A percentile compares a stretch with the other conserved stretches of the same genome.
These are phyloP conservation scores for Trichoderma afroharzianum DNA, from an alignment of 2,329 filamentous ascomycete species.

Conservation along the genomic window DNA sequence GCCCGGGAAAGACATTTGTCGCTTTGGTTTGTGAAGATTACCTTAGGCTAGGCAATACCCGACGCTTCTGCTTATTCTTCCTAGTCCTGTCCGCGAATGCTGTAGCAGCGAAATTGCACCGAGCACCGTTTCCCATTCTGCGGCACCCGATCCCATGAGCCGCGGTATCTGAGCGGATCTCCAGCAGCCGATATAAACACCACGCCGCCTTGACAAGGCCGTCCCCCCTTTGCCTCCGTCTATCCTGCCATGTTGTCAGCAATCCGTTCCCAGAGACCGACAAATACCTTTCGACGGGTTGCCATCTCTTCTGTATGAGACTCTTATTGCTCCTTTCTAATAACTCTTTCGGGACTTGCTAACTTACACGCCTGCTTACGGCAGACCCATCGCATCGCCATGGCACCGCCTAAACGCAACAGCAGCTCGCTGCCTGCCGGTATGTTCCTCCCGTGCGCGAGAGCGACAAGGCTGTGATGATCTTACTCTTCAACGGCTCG, in stretches of 20 bases:
- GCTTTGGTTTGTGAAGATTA: not conserved
- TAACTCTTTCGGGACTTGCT: not conserved
- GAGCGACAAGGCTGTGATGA: not conserved
- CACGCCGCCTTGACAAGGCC: not conserved
- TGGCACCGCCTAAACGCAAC: conserved; percentile 53
- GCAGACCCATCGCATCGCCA: conserved; percentile 31
- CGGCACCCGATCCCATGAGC: conserved; percentile 5
- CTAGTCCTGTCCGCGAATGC: not conserved
- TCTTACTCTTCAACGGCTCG: not conserved
- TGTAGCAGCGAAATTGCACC: not conserved
- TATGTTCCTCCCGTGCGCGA: conserved; percentile 28
- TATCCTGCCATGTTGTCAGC: conserved; percentile 35
- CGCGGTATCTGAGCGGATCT: conserved; percentile 14
- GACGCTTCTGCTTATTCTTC: not conserved
- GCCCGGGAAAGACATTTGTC: not conserved
- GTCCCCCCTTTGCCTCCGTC: not conserved
- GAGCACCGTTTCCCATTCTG: not conserved
- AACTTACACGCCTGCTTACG: not conserved
- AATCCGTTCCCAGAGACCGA: conserved; percentile 32
- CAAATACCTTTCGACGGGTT: conserved; percentile 33
- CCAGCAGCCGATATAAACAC: conserved; percentile 11
- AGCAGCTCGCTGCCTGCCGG: conserved; percentile 56
- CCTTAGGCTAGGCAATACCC: not conserved
- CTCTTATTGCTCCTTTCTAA: not conserved
- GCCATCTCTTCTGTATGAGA: conserved; percentile 23